Evolutionary conservation across 371 early-diverging fungal genomes (phyloP), one percentile per base, ranked within the genome.

Genomic region (Lichtheimia hyalospora): DNA sequence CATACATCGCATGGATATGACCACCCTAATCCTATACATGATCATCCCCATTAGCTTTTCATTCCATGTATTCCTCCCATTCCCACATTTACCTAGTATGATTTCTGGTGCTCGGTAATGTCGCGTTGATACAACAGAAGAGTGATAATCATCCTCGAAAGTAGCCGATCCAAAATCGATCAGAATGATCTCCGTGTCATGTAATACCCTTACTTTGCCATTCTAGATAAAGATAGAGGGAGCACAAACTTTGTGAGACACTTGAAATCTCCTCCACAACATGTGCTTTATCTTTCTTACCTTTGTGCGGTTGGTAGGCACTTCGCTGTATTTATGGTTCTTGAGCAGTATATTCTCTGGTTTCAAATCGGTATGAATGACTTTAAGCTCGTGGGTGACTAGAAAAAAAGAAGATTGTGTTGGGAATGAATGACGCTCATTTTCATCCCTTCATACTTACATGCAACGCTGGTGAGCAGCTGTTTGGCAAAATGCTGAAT

Each of bases 51-150:
- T 34, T 34, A 34, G 6, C 34, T 34, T 1, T 4, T 8, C 34
- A 34, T 34, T n/a, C n/a, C n/a, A 8, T 5, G 10, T 24, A 13
- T 2, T 13, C 16, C 16, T 23, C 4, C 2, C 21, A 43, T 50
- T 21, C 25, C 10, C 34, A 1, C 10, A 2, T n/a, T 48, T 73
- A 63, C 90, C 89, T 56, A 97, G 73, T 50, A 98, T 95, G 66
- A 98, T 95, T 71, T 98, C 98, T 5, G 98, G 98, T 21, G 97
- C 97, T 21, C 98, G 84, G 70, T 98, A 98, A 74, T 98, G 98
- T 56, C 98, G 69, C 16, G 98, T 98, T n/a, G 92, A 79, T 14
- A 95, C 93, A 1, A 96, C 91, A 3, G 89, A 83, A 40, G 91
- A 88, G 74, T 98, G 96, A 68, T 92, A 93, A 60, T 96, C 96